Evolutionary conservation across 2,329 filamentous ascomycete species (phyloP).

Genomic region (Rutstroemia sp.): DNA sequence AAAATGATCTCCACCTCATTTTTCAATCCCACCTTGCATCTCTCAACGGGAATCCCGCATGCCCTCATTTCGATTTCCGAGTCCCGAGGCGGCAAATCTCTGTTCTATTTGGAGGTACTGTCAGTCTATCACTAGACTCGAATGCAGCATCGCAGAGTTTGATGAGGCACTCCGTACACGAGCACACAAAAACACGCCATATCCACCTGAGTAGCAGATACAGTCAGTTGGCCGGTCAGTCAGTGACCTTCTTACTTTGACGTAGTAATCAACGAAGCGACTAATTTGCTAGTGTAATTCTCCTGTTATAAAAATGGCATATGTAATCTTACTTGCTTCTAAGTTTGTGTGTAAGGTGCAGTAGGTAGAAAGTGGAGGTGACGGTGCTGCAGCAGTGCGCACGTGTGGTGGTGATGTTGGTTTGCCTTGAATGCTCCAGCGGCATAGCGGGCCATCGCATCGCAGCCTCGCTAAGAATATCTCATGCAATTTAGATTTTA

Average conservation of each 20-base stretch:
- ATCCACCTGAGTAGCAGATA: background rate
- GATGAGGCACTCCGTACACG: background rate
- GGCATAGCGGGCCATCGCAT: background rate
- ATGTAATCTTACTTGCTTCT: slow-evolving; percentile 5
- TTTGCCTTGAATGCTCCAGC: background rate
- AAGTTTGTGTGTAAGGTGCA: no score
- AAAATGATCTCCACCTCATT: background rate
- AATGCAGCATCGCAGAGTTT: background rate
- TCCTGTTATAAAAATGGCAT: slow-evolving; percentile 4
- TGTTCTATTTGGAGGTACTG: background rate
- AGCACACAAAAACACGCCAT: background rate
- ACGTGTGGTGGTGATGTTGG: no score
- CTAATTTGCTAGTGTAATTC: background rate
- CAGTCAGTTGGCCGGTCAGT: background rate
- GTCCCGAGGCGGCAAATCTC: background rate
- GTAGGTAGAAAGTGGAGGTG: no score
- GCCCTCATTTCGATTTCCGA: slow-evolving; percentile 2
- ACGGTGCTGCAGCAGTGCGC: no score
- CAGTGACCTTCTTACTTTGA: background rate
- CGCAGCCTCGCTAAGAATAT: background rate
- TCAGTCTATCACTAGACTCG: background rate
- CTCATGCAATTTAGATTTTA: background rate
- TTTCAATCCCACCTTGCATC: background rate
- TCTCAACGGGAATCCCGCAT: background rate
- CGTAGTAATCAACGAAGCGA: background rate